Base-by-base conservation (phyloP, 805 yeast genomes). In the Pichia nakasei region DNA sequence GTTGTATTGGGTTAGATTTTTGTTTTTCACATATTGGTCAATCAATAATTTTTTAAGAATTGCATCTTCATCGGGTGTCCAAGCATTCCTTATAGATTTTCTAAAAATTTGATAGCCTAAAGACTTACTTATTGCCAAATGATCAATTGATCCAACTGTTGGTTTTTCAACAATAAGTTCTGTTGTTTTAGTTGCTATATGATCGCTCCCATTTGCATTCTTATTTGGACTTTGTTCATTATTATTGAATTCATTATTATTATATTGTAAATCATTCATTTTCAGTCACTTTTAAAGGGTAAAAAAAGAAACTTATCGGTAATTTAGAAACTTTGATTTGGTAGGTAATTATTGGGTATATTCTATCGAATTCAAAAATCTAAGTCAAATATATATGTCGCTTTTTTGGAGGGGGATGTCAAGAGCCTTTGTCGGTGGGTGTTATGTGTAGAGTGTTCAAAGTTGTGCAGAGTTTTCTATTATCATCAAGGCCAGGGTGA, bases 41-140 rank as follows among this genome's bases (percentile, higher is more conserved):
- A 69, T 52, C 3, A 82, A 69, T 1, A 72, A 53, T 11, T 59
- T 52, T 38, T 69, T 64, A 40, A 88, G 61, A 27, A 66, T 55
- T 26, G 66, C 67, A 61, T 88, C 97, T 50, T 89, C 96, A 29
- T 52, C 80, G 40, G 75, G 71, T 4, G 80, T 69, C 96, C 96
- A 88, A 12, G 84, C 74, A 44, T 76, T 73, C 44, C 91, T 65
- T 5, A 76, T 66, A 21, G 67, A 76, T 42, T 81, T 68, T 34
- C 91, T 63, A 55, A 79, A 80, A 2, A 88, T 84, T 52, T 81
- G 83, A 56, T 78, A 81, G 6, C 93, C 93, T 9, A 84, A 61
- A 2, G 84, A 75, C 55, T 82, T 83, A 5, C 91, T 80, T 27
- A 83, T 71, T 4, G 77, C 72, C 38, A 76, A 54, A 36, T 78